A percentile compares a stretch with the other conserved stretches of the same genome.
Evolutionary conservation across 257 asterid genomes (phyloP).

Genomic region (Solanum piurae): DNA sequence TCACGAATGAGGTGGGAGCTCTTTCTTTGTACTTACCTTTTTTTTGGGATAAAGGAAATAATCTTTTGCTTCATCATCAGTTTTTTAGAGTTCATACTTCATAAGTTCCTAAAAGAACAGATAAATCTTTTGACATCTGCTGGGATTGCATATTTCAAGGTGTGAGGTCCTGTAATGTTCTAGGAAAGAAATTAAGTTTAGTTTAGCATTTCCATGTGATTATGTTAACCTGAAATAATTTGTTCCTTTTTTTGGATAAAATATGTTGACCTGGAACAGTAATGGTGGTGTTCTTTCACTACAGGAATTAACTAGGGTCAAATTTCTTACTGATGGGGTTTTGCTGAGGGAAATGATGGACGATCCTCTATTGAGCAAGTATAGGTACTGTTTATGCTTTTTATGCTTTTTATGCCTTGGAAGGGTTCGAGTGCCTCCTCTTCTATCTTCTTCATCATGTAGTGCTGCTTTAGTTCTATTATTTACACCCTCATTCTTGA

Average conservation of each 20-base stretch:
- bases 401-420: neutral
- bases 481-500: neutral
- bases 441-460: neutral
- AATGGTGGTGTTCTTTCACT: conserved; percentile 15
- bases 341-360: conserved; percentile 98
- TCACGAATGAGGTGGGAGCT: conserved; percentile 52
- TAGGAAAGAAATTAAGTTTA: neutral
- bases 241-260: neutral
- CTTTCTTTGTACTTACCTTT: neutral
- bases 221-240: conserved; percentile 5
- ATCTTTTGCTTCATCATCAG: neutral
- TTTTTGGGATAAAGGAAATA: neutral
- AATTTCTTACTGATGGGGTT: conserved; percentile 94
- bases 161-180: neutral
- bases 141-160: neutral
- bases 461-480: neutral
- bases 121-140: neutral
- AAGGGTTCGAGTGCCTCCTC: neutral
- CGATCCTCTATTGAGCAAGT: conserved; percentile 93
- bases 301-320: conserved; percentile 77
- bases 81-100: neutral
- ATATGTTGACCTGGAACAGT: conserved; percentile 8
- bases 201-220: neutral
- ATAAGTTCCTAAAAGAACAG: neutral
- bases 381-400: conserved; percentile 42